Evolutionary conservation across 768 basidiomycete species (phyloP).

Genomic region (Dacryopinax primogenitus): DNA sequence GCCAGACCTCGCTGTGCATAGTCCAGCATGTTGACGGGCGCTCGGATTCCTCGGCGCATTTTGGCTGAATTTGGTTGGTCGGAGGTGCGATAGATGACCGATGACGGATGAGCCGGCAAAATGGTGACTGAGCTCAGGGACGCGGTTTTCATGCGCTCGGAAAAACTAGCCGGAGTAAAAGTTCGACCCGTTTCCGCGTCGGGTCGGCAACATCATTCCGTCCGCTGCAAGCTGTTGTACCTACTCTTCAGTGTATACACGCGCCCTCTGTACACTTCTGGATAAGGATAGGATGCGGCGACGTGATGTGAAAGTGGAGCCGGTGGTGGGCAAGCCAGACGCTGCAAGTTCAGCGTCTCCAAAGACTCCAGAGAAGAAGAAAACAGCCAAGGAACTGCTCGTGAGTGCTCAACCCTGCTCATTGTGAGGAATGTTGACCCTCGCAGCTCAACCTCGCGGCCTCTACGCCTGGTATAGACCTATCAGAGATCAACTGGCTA

Average conservation of each 20-base stretch:
- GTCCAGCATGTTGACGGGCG: not conserved
- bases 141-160: too few species aligned
- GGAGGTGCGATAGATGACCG: not conserved
- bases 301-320: not conserved
- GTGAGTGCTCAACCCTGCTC: not conserved
- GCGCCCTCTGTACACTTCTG: not conserved
- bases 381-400: not conserved
- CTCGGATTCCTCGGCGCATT: not conserved
- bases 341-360: not conserved
- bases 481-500: not conserved
- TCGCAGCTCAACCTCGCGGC: not conserved
- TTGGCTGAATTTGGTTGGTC: not conserved
- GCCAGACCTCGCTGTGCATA: not conserved
- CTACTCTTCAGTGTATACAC: not conserved
- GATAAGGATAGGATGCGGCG: not conserved
- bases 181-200: too few species aligned
- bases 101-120: too few species aligned
- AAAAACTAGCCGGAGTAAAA: too few species aligned
- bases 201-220: too few species aligned
- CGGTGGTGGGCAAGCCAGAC: not conserved
- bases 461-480: not conserved
- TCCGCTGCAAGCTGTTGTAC: not conserved
- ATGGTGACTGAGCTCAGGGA: too few species aligned
- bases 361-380: not conserved
- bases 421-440: not conserved